These are phyloP conservation scores for Apiospora kogelbergensis DNA, from an alignment of 2,329 filamentous ascomycete genomes.

Conservation along the genomic window DNA sequence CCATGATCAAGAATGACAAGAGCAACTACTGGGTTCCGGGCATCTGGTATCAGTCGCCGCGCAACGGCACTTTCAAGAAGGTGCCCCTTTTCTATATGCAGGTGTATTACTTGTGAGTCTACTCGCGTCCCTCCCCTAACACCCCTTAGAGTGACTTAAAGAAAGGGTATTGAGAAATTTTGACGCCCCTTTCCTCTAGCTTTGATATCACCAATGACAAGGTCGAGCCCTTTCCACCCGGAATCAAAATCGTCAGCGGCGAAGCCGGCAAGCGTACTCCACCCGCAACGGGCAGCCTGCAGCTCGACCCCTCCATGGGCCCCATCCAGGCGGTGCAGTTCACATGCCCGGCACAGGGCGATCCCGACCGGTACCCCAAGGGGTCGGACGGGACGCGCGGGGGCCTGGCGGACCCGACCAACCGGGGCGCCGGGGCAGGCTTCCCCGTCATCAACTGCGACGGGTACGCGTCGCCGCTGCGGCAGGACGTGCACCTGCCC, in stretches of 20 bases:
- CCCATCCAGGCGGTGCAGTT: constrained; percentile 45
- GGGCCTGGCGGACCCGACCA: constrained; percentile 54
- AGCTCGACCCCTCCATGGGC: constrained; percentile 42
- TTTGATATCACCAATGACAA: constrained; percentile 65
- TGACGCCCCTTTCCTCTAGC: constrained; percentile 27
- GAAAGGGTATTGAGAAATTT: not conserved
- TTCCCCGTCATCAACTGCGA: constrained; percentile 73
- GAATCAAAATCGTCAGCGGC: constrained; percentile 71
- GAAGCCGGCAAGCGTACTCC: constrained; percentile 57
- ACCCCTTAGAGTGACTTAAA: not conserved
- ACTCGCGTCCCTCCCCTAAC: not conserved
- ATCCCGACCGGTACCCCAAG: constrained; percentile 53
- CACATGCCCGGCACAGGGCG: constrained; percentile 58
- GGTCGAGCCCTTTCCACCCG: constrained; percentile 67
- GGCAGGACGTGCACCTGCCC: constrained; percentile 70
- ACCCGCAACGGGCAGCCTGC: constrained; percentile 39
- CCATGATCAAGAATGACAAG: constrained; percentile 65
- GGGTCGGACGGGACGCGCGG: constrained; percentile 54
- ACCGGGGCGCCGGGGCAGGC: constrained; percentile 59
- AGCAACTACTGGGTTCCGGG: constrained; percentile 78
- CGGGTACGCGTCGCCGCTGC: constrained; percentile 58
- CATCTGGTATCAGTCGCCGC: constrained; percentile 66
- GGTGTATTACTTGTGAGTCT: constrained; percentile 69
- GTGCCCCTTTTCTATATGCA: constrained; percentile 73
- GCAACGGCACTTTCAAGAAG: constrained; percentile 61